Evolutionary conservation across 129 eudicot species (phyloP), one percentile per base, ranked within the genome.

Genomic region (Lactuca saligna): DNA sequence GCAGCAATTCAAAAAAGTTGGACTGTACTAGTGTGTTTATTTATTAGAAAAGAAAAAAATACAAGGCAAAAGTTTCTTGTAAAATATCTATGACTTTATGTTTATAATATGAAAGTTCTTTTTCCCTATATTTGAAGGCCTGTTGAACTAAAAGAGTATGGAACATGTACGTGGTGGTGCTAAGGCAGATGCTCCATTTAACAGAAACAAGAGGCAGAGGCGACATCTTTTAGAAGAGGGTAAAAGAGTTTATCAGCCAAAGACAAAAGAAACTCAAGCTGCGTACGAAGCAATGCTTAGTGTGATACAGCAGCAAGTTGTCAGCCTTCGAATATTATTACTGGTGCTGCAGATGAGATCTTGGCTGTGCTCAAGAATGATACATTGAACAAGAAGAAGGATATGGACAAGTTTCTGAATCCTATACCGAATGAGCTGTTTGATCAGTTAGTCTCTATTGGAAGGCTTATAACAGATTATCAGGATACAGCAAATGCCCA

Each of bases 301-400:
- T 72, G 80, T 91, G 15, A 88, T 91, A 20, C 98, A 91, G 80
- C 81, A 68, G 56, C 95, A 84, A 61, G 96, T 39, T 95, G 98
- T 50, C 96, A 92, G 84, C 95, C 89, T 11, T 66, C 83, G 59
- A 87, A 79, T 71, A 86, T 92, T 63, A 90, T 92, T 9, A 89
- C 91, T 69, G 98, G 89, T 17, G 95, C 95, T 8, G 98, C 98
- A 0, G 96, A 84, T 79, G 98, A 92, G 95, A 86, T 92, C n/a
- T 72, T 89, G 78, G 95, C 95, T 56, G 95, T 89, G 60, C 72
- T 92, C 3, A 92, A 92, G 74, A 89, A 86, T 65, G 96, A 89
- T 34, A 77, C 80, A 2, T 9, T 92, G 57, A 92, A 86, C 32
- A 92, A 86, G 82, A 89, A 92, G 71, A 89, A 86, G 81, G 98